These are phyloP conservation scores for Naganishia kalamii DNA, from an alignment of 768 basidiomycete species.

Conservation along the genomic window DNA sequence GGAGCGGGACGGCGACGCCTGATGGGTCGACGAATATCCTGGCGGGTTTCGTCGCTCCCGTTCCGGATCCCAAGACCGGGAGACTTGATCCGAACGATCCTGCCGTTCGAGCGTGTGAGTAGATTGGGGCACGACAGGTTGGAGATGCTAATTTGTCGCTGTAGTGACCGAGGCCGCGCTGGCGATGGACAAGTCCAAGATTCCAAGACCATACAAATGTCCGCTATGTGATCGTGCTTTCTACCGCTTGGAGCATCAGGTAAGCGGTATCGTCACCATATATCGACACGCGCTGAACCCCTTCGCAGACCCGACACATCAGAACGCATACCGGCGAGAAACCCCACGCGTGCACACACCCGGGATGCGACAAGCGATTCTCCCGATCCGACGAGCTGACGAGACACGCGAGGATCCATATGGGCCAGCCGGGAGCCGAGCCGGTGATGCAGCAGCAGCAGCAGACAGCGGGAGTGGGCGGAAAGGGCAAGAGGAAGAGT, in stretches of 20 bases:
- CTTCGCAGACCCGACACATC: constrained; percentile 80
- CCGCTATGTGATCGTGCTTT: constrained; percentile 94
- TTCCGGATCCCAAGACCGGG: constrained; percentile 46
- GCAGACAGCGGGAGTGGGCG: not conserved
- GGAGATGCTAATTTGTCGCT: not conserved
- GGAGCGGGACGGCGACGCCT: not conserved
- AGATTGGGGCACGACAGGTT: not conserved
- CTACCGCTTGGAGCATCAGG: constrained; percentile 92
- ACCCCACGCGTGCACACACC: constrained; percentile 84
- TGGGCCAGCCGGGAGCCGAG: constrained; percentile 24
- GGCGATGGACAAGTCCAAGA: constrained; percentile 51
- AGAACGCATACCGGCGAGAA: constrained; percentile 98
- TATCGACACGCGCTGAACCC: not conserved
- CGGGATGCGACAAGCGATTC: constrained; percentile 96
- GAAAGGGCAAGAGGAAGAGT: constrained; percentile 36
- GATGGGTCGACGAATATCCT: not conserved
- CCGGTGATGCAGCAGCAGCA: not conserved
- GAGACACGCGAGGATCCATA: constrained; percentile 86
- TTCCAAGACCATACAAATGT: constrained; percentile 87
- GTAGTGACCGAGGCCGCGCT: constrained; percentile 46
- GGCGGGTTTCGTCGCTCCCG: constrained; percentile 21
- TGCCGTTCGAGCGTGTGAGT: constrained; percentile 40
- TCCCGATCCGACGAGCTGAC: constrained; percentile 98
- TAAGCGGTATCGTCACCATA: constrained; percentile 45
- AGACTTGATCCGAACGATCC: constrained; percentile 48